phyloP scores from a whole-genome alignment of 768 basidiomycete genomes.

The Mycena latifolia region DNA sequence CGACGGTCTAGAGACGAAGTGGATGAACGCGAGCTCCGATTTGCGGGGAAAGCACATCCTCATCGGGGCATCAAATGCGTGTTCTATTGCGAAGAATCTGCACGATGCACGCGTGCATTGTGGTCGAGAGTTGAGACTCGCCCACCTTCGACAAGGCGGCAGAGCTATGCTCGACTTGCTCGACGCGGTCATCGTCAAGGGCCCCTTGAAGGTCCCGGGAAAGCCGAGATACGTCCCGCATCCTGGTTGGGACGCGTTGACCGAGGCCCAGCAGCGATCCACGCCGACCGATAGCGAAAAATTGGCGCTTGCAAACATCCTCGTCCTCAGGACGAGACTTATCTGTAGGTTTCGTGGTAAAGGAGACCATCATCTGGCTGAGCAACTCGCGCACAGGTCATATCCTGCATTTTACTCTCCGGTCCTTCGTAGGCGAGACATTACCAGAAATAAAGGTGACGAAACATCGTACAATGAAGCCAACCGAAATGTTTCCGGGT shows the following conservation, averaged over 20 bases:
- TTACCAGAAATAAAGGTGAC: constrained; percentile 2
- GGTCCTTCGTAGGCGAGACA: constrained; percentile 15
- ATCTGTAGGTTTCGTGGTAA: constrained; percentile 24
- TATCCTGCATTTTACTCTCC: constrained; percentile 2
- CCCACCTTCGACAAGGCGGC: constrained; percentile 10
- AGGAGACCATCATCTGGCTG: background rate
- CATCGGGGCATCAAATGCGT: constrained; percentile 27
- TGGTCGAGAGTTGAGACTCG: constrained; percentile 21
- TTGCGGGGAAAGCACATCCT: constrained; percentile 32
- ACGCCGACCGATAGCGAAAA: constrained; percentile 24
- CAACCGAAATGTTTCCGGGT: background rate
- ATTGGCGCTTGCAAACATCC: constrained; percentile 20
- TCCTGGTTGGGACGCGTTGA: constrained; percentile 27
- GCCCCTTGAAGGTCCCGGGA: constrained; percentile 8
- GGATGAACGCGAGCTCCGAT: constrained; percentile 17
- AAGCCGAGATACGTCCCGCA: constrained; percentile 30
- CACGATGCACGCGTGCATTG: constrained; percentile 33
- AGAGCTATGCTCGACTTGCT: constrained; percentile 20
- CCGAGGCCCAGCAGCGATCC: background rate
- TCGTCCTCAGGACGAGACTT: constrained; percentile 33
- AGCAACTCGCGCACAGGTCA: constrained; percentile 19
- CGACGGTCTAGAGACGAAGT: constrained; percentile 17
- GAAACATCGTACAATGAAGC: constrained; percentile 17
- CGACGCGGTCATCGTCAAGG: constrained; percentile 16
- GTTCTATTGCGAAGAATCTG: constrained; percentile 32